These are phyloP conservation scores for Colletotrichum tabaci DNA, from an alignment of 2,329 filamentous ascomycete genomes.

Conservation along the genomic window DNA sequence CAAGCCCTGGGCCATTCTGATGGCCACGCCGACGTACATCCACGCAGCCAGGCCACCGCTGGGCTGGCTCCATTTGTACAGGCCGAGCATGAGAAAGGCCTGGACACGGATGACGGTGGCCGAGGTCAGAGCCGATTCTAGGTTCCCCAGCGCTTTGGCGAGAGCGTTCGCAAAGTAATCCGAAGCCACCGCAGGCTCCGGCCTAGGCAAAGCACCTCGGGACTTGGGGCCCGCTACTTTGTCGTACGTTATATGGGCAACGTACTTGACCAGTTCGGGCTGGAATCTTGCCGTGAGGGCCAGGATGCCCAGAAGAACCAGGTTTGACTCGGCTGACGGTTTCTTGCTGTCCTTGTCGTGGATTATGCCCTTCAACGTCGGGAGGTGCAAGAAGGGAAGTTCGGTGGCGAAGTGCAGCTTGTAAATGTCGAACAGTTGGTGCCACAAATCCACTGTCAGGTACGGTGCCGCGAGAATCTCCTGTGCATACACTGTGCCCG, in stretches of 20 bases:
- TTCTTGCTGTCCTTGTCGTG: slow-evolving; percentile 55
- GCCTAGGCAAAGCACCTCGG: slow-evolving; percentile 52
- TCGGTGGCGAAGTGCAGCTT: slow-evolving; percentile 81
- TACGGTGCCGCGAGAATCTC: slow-evolving; percentile 75
- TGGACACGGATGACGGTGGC: slow-evolving; percentile 76
- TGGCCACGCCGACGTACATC: slow-evolving; percentile 76
- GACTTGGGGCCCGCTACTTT: slow-evolving; percentile 51
- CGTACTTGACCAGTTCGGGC: slow-evolving; percentile 69
- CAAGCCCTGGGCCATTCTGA: slow-evolving; percentile 74
- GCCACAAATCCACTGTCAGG: slow-evolving; percentile 77
- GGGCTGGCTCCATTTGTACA: slow-evolving; percentile 80
- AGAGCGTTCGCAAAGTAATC: slow-evolving; percentile 76
- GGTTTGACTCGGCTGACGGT: slow-evolving; percentile 63
- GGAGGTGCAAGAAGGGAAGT: slow-evolving; percentile 79
- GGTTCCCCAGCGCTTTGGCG: slow-evolving; percentile 63
- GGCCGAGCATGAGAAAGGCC: slow-evolving; percentile 77
- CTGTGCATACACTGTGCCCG: slow-evolving; percentile 59
- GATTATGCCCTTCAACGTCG: slow-evolving; percentile 71
- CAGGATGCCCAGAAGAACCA: slow-evolving; percentile 77
- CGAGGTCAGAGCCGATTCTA: slow-evolving; percentile 62
- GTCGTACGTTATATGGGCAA: slow-evolving; percentile 56
- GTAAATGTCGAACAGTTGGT: slow-evolving; percentile 78
- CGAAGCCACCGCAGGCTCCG: slow-evolving; percentile 70
- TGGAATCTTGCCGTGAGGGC: slow-evolving; percentile 80
- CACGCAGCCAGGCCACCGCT: slow-evolving; percentile 73